phyloP scores from a whole-genome alignment of 208 protist genomes.

The Vickermania ingenoplastis region DNA sequence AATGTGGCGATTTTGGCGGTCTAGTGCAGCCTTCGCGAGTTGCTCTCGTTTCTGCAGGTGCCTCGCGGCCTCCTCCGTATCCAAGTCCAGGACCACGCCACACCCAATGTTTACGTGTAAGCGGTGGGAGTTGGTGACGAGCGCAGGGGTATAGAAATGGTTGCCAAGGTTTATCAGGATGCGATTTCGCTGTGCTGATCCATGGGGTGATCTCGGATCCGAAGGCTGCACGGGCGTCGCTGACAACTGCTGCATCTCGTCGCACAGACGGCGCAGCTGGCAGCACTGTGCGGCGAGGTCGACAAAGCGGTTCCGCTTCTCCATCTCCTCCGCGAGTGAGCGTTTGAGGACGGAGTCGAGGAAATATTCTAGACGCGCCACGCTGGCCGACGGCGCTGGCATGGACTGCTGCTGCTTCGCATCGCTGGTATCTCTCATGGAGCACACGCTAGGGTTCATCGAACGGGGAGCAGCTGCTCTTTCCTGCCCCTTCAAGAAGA shows the following conservation, averaged over 20 bases:
- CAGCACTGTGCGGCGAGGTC: conserved; percentile 48
- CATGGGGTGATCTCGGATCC: background rate
- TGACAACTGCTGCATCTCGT: conserved; percentile 56
- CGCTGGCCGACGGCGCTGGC: conserved; percentile 16
- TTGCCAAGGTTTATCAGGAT: conserved; percentile 74
- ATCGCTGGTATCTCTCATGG: no score
- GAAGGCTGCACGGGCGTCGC: background rate
- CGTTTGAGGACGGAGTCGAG: conserved; percentile 47
- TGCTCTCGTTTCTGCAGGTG: conserved; percentile 55
- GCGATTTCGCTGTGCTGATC: conserved; percentile 25
- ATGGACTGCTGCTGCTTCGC: no score
- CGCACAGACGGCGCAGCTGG: conserved; percentile 51
- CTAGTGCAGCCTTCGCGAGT: conserved; percentile 23
- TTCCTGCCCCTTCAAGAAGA: no score
- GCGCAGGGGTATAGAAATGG: conserved; percentile 54
- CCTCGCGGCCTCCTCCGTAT: conserved; percentile 24
- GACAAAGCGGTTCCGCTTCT: conserved; percentile 38
- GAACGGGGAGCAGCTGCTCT: no score
- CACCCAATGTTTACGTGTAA: conserved; percentile 76
- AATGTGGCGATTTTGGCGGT: conserved; percentile 30
- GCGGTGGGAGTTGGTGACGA: conserved; percentile 24
- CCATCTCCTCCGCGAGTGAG: conserved; percentile 32
- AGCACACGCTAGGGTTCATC: no score
- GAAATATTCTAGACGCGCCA: conserved; percentile 58
- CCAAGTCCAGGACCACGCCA: conserved; percentile 68